phyloP scores from a whole-genome alignment of 768 basidiomycete species.

The Trametes maxima region DNA sequence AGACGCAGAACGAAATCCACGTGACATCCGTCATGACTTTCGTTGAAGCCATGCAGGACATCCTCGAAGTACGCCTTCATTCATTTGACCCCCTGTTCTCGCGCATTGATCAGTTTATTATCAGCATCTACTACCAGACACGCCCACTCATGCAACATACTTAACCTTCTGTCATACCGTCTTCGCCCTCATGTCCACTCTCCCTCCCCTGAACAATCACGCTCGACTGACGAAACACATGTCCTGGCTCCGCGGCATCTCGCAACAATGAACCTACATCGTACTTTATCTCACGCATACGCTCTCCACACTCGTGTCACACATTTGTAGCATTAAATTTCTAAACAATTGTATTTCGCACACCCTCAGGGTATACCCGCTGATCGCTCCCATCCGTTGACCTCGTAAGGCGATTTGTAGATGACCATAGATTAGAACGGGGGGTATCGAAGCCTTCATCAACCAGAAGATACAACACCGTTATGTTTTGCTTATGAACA shows the following conservation, averaged over 20 bases:
- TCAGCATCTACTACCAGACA: slow-evolving; percentile 6
- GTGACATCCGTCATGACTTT: slow-evolving; percentile 46
- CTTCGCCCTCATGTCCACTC: slow-evolving; percentile 8
- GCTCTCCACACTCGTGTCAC: not conserved
- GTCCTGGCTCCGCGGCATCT: slow-evolving; percentile 11
- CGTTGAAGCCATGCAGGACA: slow-evolving; percentile 54
- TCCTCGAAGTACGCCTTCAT: slow-evolving; percentile 40
- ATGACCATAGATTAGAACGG: too few relatives aligned
- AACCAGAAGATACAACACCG: not conserved
- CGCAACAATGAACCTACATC: not conserved
- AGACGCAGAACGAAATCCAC: slow-evolving; percentile 41
- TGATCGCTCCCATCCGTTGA: too few relatives aligned
- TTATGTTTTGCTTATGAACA: not conserved
- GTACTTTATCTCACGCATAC: not conserved
- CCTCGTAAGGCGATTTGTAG: too few relatives aligned
- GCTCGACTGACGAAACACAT: slow-evolving; percentile 8
- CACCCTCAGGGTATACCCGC: not conserved
- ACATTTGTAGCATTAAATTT: slow-evolving; percentile 1
- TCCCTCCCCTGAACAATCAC: slow-evolving; percentile 13
- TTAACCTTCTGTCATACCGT: slow-evolving; percentile 17
- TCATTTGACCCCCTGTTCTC: too few relatives aligned
- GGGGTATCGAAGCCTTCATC: too few relatives aligned
- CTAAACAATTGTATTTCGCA: not conserved
- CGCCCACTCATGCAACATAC: slow-evolving; percentile 5
- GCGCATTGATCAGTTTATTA: not conserved